These are phyloP conservation scores for Carpinus viminea DNA, from an alignment of 306 rosid species.

Conservation along the genomic window DNA sequence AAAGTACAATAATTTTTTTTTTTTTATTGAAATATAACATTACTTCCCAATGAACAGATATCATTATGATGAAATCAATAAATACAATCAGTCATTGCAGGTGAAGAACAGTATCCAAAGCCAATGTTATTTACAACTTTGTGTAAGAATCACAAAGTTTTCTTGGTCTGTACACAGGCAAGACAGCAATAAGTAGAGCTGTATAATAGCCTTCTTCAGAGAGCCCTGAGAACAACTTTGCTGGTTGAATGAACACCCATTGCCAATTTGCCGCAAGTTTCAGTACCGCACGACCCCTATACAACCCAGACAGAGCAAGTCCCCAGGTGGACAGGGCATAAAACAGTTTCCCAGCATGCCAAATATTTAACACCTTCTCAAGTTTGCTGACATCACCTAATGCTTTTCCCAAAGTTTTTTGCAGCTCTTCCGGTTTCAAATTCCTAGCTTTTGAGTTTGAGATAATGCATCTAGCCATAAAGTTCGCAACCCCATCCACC, in stretches of 20 bases:
- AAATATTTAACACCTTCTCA: constrained; percentile 61
- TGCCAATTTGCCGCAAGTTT: constrained; percentile 73
- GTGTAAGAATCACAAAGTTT: constrained; percentile 32
- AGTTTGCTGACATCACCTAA: constrained; percentile 63
- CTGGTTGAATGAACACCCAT: constrained; percentile 64
- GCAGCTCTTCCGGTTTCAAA: constrained; percentile 81
- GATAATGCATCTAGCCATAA: constrained; percentile 85
- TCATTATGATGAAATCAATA: not conserved
- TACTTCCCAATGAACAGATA: not conserved
- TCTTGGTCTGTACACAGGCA: constrained; percentile 1
- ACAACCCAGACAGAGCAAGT: constrained; percentile 85
- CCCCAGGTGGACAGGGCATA: constrained; percentile 94
- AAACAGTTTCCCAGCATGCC: constrained; percentile 86
- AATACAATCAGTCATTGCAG: not conserved
- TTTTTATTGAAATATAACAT: not conserved
- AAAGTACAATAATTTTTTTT: no score
- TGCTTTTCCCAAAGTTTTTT: constrained; percentile 68
- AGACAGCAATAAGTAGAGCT: constrained; percentile 5
- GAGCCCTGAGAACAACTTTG: constrained; percentile 63
- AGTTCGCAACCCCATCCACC: constrained; percentile 90
- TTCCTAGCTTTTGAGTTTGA: constrained; percentile 79
- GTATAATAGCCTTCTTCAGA: constrained; percentile 38
- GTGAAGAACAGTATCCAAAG: not conserved
- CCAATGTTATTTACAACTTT: constrained; percentile 49
- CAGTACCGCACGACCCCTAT: constrained; percentile 60